Conservation (phyloP, 441 rosid species). For the Croton setiger region DNA sequence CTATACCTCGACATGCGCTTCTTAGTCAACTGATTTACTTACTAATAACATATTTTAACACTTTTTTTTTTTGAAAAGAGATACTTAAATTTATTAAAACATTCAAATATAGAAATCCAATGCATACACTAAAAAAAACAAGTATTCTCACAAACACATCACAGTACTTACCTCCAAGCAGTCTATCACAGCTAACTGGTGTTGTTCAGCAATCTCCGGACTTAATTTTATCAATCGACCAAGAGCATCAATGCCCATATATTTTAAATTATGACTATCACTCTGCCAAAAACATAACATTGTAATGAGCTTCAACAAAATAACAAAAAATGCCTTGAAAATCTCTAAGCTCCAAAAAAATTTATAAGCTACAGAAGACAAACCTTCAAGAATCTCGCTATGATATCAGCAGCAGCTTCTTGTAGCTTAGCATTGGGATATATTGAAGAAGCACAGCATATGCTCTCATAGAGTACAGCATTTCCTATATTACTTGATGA, state of each 20-base stretch:
- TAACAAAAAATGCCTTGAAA: conserved; percentile 6
- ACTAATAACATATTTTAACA: no score
- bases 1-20: no score
- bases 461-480: conserved; percentile 82
- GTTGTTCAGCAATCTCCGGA: conserved; percentile 94
- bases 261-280: conserved; percentile 91
- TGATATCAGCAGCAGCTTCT: conserved; percentile 84
- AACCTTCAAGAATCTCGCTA: conserved; percentile 93
- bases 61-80: no score
- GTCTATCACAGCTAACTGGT: conserved; percentile 95
- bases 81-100: no score
- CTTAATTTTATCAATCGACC: conserved; percentile 85
- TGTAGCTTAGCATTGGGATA: conserved; percentile 77
- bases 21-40: no score
- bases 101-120: neutral
- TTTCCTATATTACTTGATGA: conserved; percentile 87
- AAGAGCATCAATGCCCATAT: conserved; percentile 96
- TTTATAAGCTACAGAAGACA: conserved; percentile 15
- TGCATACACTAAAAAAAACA: neutral
- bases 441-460: conserved; percentile 87
- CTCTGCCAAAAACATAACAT: conserved; percentile 53
- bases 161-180: conserved; percentile 82
- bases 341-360: conserved; percentile 13
- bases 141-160: conserved; percentile 5
- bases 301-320: conserved; percentile 18